A percentile compares a stretch with the other conserved stretches of the same genome.
phyloP scores from a whole-genome alignment of 2,329 filamentous ascomycete species.

The Cryphonectria carpinicola region DNA sequence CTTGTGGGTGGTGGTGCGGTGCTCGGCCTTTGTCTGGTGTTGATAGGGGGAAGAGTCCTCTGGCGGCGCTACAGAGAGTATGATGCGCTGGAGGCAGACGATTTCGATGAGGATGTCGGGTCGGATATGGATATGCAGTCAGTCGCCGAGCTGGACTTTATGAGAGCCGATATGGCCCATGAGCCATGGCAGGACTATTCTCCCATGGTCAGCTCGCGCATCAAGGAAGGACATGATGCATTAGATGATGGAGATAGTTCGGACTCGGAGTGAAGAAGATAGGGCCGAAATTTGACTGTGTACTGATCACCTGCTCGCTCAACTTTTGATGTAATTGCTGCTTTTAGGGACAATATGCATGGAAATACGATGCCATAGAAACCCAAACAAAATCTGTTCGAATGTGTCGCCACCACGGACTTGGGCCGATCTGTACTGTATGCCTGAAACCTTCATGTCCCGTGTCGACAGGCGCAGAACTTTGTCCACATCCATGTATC shows the following conservation, averaged over 20 bases:
- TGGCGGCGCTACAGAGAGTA: slow-evolving; percentile 17
- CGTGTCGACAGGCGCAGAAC: background rate
- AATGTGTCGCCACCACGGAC: background rate
- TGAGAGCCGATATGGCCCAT: background rate
- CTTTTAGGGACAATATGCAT: background rate
- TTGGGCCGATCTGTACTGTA: background rate
- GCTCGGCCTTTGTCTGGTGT: slow-evolving; percentile 1
- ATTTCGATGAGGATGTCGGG: slow-evolving; percentile 18
- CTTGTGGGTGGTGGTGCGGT: slow-evolving; percentile 9
- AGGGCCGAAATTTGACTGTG: background rate
- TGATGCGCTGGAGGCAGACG: slow-evolving; percentile 18
- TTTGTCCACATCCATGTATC: background rate
- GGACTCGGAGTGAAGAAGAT: background rate
- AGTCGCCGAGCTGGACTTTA: slow-evolving; percentile 17
- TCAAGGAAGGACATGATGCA: background rate
- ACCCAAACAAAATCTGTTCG: background rate
- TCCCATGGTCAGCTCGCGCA: background rate
- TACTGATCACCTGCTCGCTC: too few relatives aligned
- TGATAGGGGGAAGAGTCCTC: background rate
- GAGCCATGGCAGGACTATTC: slow-evolving; percentile 25
- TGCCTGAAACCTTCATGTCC: background rate
- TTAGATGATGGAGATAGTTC: background rate
- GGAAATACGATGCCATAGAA: background rate
- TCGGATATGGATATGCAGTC: slow-evolving; percentile 23
- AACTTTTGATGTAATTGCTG: background rate